Evolutionary conservation across 2,329 filamentous ascomycete genomes (phyloP), one percentile per base, ranked within the genome.

Genomic region (Trichoderma sp.): DNA sequence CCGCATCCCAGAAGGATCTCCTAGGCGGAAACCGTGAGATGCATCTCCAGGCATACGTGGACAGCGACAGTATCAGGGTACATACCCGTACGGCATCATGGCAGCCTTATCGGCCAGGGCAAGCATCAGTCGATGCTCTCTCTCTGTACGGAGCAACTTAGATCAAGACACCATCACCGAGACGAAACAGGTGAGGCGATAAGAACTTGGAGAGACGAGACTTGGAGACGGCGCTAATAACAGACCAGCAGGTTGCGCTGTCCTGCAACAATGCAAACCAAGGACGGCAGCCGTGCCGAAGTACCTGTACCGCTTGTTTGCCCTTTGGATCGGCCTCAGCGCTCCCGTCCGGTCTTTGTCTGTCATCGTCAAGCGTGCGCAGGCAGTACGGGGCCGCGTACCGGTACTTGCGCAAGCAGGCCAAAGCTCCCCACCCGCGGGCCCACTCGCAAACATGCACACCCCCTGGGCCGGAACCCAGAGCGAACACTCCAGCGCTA

Each of bases 391-490:
- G 30, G n/a, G n/a, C 51, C 26, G 51, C 19, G 51, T n/a, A 17
- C 51, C 14, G 30, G 28, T 39, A 34, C 44, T 24, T 30, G 56
- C 17, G 6, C 55, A 39, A 39, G 19, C 51, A 39, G 10, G 51
- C 52, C 52, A 55, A 43, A 55, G 52, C 52, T 55, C 52, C n/a
- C 52, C 52, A 41, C 52, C 19, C 52, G 34, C 34, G n/a, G 51
- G 12, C 34, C 52, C 52, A 55, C 52, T 24, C 10, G 7, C 19
- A 19, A 24, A 55, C 51, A 41, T 14, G 19, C 51, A 55, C 52
- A 7, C 34, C 30, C 34, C 52, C 52, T 55, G 26, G 43, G 24
- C 41, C n/a, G n/a, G 28, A 26, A 41, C 34, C 34, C 10, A 39
- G 34, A 39, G 34, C 34, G 34, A 39, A 39, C 34, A 39, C 34